phyloP scores from a whole-genome alignment of 139 green algal species.

The Choricystis sp. region DNA sequence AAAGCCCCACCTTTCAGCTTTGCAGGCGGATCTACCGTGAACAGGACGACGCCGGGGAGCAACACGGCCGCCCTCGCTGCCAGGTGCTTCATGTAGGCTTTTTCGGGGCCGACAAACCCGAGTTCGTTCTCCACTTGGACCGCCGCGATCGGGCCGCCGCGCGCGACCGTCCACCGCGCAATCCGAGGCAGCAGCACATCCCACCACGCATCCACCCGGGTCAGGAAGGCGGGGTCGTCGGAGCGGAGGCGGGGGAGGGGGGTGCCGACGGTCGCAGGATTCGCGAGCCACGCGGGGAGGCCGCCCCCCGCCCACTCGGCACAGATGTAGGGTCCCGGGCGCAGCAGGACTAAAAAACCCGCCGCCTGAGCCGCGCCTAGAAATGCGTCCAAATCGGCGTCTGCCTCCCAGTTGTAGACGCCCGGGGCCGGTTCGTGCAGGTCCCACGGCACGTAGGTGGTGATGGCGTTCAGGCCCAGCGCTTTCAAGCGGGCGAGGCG shows the following conservation, averaged over 20 bases:
- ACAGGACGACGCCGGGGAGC: conserved; percentile 15
- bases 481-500: conserved; percentile 18
- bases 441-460: conserved; percentile 44
- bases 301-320: conserved; percentile 42
- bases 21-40: conserved; percentile 16
- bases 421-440: conserved; percentile 31
- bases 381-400: conserved; percentile 19
- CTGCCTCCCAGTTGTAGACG: conserved; percentile 12
- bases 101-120: conserved; percentile 26
- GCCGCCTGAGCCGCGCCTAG: conserved; percentile 11
- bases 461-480: conserved; percentile 37
- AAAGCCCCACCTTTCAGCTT: conserved; percentile 16
- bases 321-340: conserved; percentile 27
- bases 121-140: conserved; percentile 54
- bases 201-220: conserved; percentile 32
- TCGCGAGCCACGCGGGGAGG: conserved; percentile 37
- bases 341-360: conserved; percentile 32
- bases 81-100: conserved; percentile 27
- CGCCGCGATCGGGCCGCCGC: conserved; percentile 39
- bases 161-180: conserved; percentile 8
- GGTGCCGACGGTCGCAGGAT: background rate
- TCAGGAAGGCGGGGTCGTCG: conserved; percentile 21
- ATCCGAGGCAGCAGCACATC: conserved; percentile 19
- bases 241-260: conserved; percentile 11
- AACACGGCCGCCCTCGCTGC: conserved; percentile 14